phyloP scores from a whole-genome alignment of 352 stramenopile genomes.

The Thalassiosira exigua region DNA sequence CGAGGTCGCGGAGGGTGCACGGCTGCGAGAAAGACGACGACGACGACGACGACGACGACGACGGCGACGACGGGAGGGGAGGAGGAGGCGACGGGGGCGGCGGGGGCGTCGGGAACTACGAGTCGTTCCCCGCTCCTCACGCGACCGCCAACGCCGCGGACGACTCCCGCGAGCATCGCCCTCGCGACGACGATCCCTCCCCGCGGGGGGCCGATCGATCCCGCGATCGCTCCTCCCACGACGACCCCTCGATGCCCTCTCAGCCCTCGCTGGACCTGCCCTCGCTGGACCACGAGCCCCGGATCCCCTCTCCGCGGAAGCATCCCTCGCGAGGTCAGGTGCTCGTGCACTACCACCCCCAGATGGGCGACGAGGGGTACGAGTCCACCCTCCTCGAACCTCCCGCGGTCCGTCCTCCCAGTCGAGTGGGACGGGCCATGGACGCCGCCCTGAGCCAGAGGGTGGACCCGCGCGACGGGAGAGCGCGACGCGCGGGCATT shows the following conservation, averaged over 20 bases:
- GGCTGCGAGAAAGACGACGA: too few species aligned
- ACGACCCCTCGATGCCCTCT: background rate
- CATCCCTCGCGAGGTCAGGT: conserved; percentile 24
- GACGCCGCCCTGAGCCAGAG: background rate
- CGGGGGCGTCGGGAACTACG: background rate
- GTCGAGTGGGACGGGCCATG: background rate
- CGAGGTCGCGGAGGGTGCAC: background rate
- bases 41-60: background rate
- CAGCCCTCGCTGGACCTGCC: background rate
- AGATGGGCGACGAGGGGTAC: conserved; percentile 58
- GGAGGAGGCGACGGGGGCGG: too few species aligned
- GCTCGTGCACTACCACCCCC: conserved; percentile 62
- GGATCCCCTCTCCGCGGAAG: background rate
- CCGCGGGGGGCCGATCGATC: too few species aligned
- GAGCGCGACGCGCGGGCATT: too few species aligned
- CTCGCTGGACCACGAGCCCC: background rate
- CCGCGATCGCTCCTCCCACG: too few species aligned
- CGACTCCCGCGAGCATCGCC: too few species aligned
- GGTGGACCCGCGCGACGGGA: background rate
- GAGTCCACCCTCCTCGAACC: conserved; percentile 55
- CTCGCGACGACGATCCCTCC: too few species aligned
- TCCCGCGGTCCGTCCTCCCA: too few species aligned
- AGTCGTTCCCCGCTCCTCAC: background rate
- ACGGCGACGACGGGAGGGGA: background rate
- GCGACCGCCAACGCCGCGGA: background rate